Percentiles rank a stretch among this genome's conserved stretches.
Evolutionary conservation across 345 rosid genomes (phyloP).

Genomic region (Sonneratia caseolaris): DNA sequence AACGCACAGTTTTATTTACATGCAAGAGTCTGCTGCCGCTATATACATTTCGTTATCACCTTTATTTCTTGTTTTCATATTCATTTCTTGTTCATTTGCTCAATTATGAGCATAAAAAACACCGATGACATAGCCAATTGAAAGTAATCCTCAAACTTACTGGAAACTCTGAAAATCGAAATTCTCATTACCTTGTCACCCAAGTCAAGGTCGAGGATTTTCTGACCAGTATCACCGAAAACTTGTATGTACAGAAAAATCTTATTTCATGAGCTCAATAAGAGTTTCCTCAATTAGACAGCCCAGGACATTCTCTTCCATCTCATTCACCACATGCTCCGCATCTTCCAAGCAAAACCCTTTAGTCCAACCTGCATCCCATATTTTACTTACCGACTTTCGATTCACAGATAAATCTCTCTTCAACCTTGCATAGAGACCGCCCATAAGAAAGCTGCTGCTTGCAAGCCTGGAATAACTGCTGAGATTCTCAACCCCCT

Average conservation of each 20-base stretch:
- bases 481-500: conserved; percentile 33
- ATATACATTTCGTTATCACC: background rate
- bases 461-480: conserved; percentile 26
- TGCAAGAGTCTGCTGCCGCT: background rate
- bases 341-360: conserved; percentile 43
- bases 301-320: conserved; percentile 45
- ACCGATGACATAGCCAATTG: background rate
- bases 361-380: conserved; percentile 77
- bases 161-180: background rate
- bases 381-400: conserved; percentile 35
- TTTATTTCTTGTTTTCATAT: background rate
- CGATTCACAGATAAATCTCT: conserved; percentile 37
- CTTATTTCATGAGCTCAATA: conserved; percentile 8
- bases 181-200: background rate
- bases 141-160: background rate
- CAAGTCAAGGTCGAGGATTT: background rate
- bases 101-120: background rate
- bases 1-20: background rate
- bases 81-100: background rate
- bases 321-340: conserved; percentile 39
- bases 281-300: conserved; percentile 50
- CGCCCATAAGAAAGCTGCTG: conserved; percentile 21
- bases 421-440: conserved; percentile 34
- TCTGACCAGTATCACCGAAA: background rate
- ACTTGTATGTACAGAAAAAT: background rate